phyloP scores from a whole-genome alignment of 306 rosid genomes.

The Argentina anserina region DNA sequence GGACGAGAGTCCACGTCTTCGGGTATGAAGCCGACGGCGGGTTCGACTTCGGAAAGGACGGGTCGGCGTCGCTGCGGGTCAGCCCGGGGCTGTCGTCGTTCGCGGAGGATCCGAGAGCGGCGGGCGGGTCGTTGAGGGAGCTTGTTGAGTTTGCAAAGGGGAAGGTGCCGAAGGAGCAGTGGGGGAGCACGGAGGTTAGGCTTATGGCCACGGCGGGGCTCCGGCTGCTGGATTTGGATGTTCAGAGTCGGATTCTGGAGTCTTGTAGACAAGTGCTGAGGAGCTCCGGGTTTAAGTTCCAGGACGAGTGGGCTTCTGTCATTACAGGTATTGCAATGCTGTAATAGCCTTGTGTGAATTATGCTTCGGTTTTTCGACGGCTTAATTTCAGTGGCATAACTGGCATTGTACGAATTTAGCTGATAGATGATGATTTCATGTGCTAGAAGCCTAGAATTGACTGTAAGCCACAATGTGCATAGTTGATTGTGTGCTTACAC shows the following conservation, averaged over 20 bases:
- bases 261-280: constrained; percentile 59
- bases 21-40: constrained; percentile 32
- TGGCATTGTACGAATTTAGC: too few species aligned
- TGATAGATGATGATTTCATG: too few species aligned
- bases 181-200: constrained; percentile 75
- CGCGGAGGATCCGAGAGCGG: constrained; percentile 49
- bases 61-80: constrained; percentile 57
- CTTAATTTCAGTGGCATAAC: neutral
- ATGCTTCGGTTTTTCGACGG: neutral
- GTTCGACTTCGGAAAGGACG: constrained; percentile 51
- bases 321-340: constrained; percentile 53
- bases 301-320: constrained; percentile 85
- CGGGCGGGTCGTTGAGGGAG: constrained; percentile 54
- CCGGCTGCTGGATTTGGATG: constrained; percentile 47
- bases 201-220: constrained; percentile 97
- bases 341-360: neutral
- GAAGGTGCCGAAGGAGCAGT: constrained; percentile 53
- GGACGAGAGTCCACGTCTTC: constrained; percentile 77
- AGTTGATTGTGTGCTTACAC: neutral
- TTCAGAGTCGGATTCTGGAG: constrained; percentile 54
- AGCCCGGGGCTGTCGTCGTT: constrained; percentile 80
- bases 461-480: neutral
- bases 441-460: neutral
- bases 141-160: constrained; percentile 66
- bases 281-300: constrained; percentile 63